Conservation (phyloP, 2,329 filamentous ascomycete genomes). For the Hymenoscyphus linearis region DNA sequence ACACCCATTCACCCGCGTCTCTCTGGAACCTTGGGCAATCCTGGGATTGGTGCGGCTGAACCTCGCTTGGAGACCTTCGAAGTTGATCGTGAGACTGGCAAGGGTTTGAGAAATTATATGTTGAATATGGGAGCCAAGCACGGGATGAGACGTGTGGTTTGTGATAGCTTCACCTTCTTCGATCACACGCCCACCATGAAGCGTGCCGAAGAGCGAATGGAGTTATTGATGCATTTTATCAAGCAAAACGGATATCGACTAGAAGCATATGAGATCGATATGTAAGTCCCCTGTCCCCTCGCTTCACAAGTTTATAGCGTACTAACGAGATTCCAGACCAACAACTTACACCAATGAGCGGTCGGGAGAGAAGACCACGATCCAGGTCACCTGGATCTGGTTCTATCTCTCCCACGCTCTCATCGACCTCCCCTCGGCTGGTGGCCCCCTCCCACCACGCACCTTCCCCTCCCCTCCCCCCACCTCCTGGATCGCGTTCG, state of each 20-base stretch:
- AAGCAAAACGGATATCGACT: conserved; percentile 10
- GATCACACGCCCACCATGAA: conserved; percentile 25
- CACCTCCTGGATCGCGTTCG: conserved; percentile 25
- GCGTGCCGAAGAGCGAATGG: conserved; percentile 13
- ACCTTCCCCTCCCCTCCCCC: conserved; percentile 19
- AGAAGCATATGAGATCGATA: conserved; percentile 24
- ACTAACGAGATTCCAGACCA: conserved; percentile 9
- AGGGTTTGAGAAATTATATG: conserved; percentile 26
- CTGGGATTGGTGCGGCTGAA: no score
- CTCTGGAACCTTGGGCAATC: background rate
- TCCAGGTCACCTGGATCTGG: conserved; percentile 24
- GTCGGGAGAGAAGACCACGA: conserved; percentile 2
- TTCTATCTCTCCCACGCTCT: conserved; percentile 21
- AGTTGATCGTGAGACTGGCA: conserved; percentile 24
- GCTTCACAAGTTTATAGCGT: background rate
- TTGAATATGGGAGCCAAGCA: conserved; percentile 17
- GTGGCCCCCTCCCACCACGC: conserved; percentile 4
- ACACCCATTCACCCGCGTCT: background rate
- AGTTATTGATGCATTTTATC: conserved; percentile 21
- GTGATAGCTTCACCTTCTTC: conserved; percentile 24
- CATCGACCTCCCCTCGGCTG: conserved; percentile 8
- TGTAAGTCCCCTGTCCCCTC: conserved; percentile 22
- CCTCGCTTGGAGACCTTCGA: conserved; percentile 1
- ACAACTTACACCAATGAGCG: conserved; percentile 7
- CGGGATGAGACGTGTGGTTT: conserved; percentile 17